These are phyloP conservation scores for Euphorbia schlechtendalii DNA, from an alignment of 441 rosid species.

Conservation along the genomic window DNA sequence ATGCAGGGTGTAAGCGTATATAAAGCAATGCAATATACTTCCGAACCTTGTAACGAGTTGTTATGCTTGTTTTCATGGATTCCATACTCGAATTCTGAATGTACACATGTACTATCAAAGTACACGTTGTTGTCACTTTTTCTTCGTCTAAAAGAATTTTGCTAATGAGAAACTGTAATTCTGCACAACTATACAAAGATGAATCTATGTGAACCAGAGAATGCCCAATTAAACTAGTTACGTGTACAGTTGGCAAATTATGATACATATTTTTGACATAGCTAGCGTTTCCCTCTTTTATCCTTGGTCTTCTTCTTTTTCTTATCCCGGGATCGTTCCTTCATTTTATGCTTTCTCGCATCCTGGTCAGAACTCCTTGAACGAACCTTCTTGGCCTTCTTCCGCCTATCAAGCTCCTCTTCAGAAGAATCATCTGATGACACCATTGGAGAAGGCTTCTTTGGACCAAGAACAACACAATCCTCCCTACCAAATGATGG, in stretches of 20 bases:
- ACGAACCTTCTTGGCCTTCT: constrained; percentile 29
- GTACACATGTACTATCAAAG: no score
- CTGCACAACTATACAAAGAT: no score
- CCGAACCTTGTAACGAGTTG: no score
- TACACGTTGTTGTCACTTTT: no score
- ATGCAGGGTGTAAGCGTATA: no score
- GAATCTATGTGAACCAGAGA: background rate
- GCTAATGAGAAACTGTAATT: no score
- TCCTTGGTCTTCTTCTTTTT: constrained; percentile 38
- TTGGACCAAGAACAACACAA: constrained; percentile 36
- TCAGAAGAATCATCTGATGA: constrained; percentile 27
- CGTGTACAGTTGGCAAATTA: constrained; percentile 9
- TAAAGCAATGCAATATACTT: no score
- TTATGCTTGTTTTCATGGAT: no score
- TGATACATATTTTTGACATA: background rate
- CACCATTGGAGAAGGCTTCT: constrained; percentile 32
- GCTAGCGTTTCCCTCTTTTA: constrained; percentile 28
- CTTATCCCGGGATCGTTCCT: constrained; percentile 44
- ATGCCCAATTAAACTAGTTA: background rate
- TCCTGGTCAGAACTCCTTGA: constrained; percentile 29
- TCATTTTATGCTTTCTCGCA: constrained; percentile 40
- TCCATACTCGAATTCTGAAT: no score
- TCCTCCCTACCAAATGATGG: constrained; percentile 26
- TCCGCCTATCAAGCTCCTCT: constrained; percentile 29
- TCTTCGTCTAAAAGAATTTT: no score